These are phyloP conservation scores for Ramaria sp. DNA, from an alignment of 768 basidiomycete genomes.

Conservation along the genomic window DNA sequence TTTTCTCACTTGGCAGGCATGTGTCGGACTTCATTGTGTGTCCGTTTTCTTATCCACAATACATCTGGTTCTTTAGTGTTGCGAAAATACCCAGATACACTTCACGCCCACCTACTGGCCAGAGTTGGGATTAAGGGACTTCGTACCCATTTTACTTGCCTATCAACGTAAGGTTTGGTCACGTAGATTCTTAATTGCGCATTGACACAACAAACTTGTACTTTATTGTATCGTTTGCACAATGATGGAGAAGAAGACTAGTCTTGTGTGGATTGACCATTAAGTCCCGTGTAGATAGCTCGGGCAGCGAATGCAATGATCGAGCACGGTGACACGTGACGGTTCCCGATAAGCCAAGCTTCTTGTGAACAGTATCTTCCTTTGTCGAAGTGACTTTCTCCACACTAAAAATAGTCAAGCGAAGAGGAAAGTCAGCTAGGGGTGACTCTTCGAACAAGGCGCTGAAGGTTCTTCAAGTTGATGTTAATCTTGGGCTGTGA, in stretches of 20 bases:
- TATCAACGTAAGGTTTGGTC: constrained; percentile 74
- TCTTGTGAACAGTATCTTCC: no score
- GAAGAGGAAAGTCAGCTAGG: no score
- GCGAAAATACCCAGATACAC: constrained; percentile 77
- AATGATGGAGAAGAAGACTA: no score
- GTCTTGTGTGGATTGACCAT: no score
- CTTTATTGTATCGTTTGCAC: no score
- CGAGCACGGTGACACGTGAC: no score
- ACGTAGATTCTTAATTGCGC: background rate
- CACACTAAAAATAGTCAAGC: no score
- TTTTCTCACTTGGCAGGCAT: constrained; percentile 92
- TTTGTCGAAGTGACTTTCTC: no score
- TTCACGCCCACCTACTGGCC: constrained; percentile 87
- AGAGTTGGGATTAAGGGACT: constrained; percentile 77
- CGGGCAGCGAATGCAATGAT: no score
- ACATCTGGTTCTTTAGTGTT: constrained; percentile 38
- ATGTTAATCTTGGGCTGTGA: background rate
- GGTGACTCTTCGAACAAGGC: no score
- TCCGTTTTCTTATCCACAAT: background rate
- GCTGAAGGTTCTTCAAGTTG: background rate
- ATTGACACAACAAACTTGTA: background rate
- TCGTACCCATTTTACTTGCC: constrained; percentile 78
- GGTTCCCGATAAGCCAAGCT: no score
- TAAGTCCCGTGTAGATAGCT: no score
- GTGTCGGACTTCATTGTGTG: constrained; percentile 16